Evolutionary conservation across 108 stramenopile species (phyloP).

Genomic region (Nitzschia sp.): DNA sequence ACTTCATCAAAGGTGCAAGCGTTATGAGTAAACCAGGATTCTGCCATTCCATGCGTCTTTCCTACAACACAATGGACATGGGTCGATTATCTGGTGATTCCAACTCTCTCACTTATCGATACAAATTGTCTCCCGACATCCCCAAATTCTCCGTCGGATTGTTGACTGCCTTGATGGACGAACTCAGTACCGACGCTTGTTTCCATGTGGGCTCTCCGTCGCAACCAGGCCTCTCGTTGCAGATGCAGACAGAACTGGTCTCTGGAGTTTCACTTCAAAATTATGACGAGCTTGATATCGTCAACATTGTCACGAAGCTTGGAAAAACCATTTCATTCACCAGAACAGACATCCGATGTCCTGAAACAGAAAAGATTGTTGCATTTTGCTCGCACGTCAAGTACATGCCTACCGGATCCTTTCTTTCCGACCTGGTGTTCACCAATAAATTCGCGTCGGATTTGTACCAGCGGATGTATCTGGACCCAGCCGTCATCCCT

Average conservation of each 20-base stretch:
- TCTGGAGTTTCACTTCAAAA: not conserved
- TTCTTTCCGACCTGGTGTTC: conserved; percentile 9
- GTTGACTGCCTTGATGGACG: conserved; percentile 27
- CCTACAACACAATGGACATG: conserved; percentile 9
- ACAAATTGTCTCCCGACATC: conserved; percentile 7
- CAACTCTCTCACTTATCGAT: conserved; percentile 15
- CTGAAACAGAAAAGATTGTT: conserved; percentile 8
- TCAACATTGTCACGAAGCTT: conserved; percentile 28
- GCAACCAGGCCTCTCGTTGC: conserved; percentile 15
- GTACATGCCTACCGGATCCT: conserved; percentile 28
- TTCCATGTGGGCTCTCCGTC: conserved; percentile 9
- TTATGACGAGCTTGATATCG: conserved; percentile 15
- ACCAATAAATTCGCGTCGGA: not conserved
- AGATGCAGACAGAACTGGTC: conserved; percentile 24
- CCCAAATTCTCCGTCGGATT: conserved; percentile 13
- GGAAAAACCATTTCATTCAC: conserved; percentile 25
- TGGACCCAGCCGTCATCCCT: not conserved
- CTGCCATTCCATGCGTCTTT: conserved; percentile 18
- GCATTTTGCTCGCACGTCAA: conserved; percentile 28
- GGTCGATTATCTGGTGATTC: not conserved
- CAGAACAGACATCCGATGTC: conserved; percentile 9
- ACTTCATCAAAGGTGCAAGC: conserved; percentile 14
- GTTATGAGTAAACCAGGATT: conserved; percentile 17
- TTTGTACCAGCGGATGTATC: not conserved
- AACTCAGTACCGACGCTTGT: conserved; percentile 16